These are phyloP conservation scores for Astragalus glycyphyllos DNA, from an alignment of 306 rosid genomes.

Conservation along the genomic window DNA sequence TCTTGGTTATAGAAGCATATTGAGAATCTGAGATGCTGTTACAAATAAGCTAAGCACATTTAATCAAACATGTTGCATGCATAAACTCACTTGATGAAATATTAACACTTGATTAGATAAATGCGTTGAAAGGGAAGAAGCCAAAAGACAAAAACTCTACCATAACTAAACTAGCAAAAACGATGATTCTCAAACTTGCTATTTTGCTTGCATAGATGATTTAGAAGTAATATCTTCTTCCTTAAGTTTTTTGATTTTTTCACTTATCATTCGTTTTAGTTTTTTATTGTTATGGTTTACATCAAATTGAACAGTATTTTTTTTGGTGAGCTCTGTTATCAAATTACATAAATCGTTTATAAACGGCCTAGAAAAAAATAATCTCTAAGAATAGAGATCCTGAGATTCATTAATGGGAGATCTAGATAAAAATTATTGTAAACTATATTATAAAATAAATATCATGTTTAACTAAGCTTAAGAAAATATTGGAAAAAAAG, in stretches of 20 bases:
- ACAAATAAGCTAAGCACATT: slow-evolving; percentile 12
- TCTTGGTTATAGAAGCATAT: slow-evolving; percentile 26
- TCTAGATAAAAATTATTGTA: not conserved
- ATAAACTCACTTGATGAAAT: slow-evolving; percentile 5
- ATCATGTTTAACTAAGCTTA: not conserved
- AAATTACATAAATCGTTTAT: no score
- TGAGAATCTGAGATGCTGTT: not conserved
- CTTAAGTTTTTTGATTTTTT: no score
- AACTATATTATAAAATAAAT: not conserved
- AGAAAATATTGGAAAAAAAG: not conserved
- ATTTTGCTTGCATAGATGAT: not conserved
- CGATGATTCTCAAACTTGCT: not conserved
- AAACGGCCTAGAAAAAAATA: not conserved
- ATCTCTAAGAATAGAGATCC: not conserved
- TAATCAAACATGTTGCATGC: slow-evolving; percentile 2
- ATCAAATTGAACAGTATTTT: no score
- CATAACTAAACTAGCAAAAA: slow-evolving; percentile 15
- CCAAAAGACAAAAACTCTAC: no score
- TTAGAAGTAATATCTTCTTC: no score
- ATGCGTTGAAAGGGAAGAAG: slow-evolving; percentile 9
- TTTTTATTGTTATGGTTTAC: no score
- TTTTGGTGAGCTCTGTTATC: no score
- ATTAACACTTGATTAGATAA: slow-evolving; percentile 14
- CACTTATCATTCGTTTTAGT: no score
- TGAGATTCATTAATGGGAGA: slow-evolving; percentile 1